A percentile compares a stretch with the other conserved stretches of the same genome.
Evolutionary conservation across 1,139 yeast species (phyloP).

Genomic region (Lizanozyma gosingica): DNA sequence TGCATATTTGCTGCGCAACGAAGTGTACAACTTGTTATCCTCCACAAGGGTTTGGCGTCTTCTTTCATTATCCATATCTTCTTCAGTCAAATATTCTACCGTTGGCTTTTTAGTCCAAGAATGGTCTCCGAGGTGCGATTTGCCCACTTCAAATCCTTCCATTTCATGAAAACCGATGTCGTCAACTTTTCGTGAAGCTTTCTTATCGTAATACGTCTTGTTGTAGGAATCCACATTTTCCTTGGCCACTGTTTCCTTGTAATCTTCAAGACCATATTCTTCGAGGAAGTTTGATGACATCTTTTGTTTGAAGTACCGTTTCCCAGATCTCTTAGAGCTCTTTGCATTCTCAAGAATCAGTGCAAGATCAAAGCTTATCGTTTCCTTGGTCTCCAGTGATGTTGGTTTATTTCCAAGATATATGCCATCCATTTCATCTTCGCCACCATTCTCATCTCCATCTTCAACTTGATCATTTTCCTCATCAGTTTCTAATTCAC

Average conservation of each 20-base stretch:
- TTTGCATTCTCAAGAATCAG: not conserved
- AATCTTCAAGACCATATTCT: conserved; percentile 32
- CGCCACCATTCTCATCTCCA: conserved; percentile 10
- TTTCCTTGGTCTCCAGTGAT: not conserved
- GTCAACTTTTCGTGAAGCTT: conserved; percentile 14
- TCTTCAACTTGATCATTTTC: conserved; percentile 6
- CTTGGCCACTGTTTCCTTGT: conserved; percentile 17
- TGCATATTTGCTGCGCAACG: conserved; percentile 23
- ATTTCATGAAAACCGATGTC: conserved; percentile 20
- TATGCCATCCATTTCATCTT: conserved; percentile 22
- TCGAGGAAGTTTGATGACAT: conserved; percentile 26
- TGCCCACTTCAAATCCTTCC: conserved; percentile 31
- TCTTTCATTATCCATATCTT: conserved; percentile 19
- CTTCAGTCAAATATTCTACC: conserved; percentile 15
- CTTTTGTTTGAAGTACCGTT: conserved; percentile 19
- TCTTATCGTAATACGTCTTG: conserved; percentile 14
- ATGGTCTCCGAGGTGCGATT: conserved; percentile 9
- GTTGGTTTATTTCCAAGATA: conserved; percentile 17
- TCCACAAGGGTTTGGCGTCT: conserved; percentile 16
- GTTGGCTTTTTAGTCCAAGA: conserved; percentile 2
- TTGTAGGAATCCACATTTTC: conserved; percentile 19
- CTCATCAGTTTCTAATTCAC: conserved; percentile 8
- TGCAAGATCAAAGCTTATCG: not conserved
- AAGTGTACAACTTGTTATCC: conserved; percentile 20
- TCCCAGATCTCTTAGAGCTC: conserved; percentile 18